Conservation (phyloP, 2,329 filamentous ascomycete genomes). For the Boeremia exigua region DNA sequence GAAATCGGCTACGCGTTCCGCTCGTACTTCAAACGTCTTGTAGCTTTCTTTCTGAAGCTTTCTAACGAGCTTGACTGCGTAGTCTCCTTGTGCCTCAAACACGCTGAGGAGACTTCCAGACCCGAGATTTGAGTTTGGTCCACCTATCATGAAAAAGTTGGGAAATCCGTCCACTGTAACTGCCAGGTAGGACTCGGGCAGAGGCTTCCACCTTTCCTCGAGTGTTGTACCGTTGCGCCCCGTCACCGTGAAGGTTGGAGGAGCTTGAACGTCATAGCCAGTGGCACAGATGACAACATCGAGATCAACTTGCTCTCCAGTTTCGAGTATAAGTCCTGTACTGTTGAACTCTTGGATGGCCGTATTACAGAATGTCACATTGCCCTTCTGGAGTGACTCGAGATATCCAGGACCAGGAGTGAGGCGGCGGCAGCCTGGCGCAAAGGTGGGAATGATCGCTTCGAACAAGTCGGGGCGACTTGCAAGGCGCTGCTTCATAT, state of each 20-base stretch:
- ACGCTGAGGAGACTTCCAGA: not conserved
- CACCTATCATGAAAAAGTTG: not conserved
- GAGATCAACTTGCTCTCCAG: constrained; percentile 40
- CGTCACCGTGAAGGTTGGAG: constrained; percentile 44
- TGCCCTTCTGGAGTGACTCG: constrained; percentile 53
- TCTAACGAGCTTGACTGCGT: not conserved
- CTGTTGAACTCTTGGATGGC: constrained; percentile 17
- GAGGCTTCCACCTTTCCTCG: not conserved
- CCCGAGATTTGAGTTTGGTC: not conserved
- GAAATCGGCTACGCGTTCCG: constrained; percentile 19
- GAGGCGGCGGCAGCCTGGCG: constrained; percentile 56
- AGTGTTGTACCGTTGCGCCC: not conserved
- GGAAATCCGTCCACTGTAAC: not conserved
- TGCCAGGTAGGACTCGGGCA: not conserved
- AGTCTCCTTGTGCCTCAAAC: not conserved
- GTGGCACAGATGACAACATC: constrained; percentile 56
- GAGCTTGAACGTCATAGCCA: constrained; percentile 50
- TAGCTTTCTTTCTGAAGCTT: not conserved
- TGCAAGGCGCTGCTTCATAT: constrained; percentile 50
- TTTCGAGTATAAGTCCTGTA: constrained; percentile 21
- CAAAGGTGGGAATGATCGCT: constrained; percentile 51
- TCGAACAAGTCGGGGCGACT: constrained; percentile 50
- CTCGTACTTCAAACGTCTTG: not conserved
- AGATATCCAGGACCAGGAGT: constrained; percentile 61
- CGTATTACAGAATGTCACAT: constrained; percentile 47